Conservation (phyloP, 208 protist genomes). For the Wallacemonas sp. region DNA sequence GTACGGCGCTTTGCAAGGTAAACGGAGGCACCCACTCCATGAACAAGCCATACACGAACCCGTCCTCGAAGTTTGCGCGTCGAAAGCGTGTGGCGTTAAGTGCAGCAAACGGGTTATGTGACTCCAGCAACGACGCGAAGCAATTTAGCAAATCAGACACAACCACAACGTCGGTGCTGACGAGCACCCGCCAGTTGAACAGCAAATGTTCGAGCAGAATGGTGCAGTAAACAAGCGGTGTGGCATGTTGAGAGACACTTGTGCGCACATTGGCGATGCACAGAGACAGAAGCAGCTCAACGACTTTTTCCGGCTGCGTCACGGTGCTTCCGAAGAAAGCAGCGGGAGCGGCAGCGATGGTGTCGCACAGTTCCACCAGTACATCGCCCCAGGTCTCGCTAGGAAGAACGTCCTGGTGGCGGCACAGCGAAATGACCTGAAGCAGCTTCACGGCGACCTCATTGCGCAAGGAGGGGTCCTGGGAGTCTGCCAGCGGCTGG, state of each 20-base stretch:
- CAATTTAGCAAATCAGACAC: constrained; percentile 16
- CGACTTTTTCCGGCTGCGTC: not conserved
- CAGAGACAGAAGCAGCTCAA: constrained; percentile 17
- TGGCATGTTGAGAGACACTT: constrained; percentile 8
- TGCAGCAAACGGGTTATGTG: constrained; percentile 28
- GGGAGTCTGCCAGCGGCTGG: not conserved
- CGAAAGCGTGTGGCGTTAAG: constrained; percentile 55
- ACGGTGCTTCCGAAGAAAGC: not conserved
- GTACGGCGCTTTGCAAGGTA: constrained; percentile 26
- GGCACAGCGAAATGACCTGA: not conserved
- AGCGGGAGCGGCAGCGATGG: not conserved
- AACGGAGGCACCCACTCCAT: constrained; percentile 41
- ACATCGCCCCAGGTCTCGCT: constrained; percentile 10
- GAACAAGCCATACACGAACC: constrained; percentile 61
- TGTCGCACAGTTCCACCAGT: constrained; percentile 18
- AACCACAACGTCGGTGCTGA: constrained; percentile 22
- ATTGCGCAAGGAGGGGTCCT: not conserved
- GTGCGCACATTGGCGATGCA: constrained; percentile 11
- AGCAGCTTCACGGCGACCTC: not conserved
- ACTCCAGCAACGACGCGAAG: constrained; percentile 32
- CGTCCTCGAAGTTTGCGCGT: constrained; percentile 50
- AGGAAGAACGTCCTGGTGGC: not conserved
- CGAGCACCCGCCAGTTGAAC: constrained; percentile 57
- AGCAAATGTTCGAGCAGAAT: constrained; percentile 43
- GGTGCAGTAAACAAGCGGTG: constrained; percentile 23